Base-by-base conservation (phyloP, 345 rosid genomes). In the Linum tenue region DNA sequence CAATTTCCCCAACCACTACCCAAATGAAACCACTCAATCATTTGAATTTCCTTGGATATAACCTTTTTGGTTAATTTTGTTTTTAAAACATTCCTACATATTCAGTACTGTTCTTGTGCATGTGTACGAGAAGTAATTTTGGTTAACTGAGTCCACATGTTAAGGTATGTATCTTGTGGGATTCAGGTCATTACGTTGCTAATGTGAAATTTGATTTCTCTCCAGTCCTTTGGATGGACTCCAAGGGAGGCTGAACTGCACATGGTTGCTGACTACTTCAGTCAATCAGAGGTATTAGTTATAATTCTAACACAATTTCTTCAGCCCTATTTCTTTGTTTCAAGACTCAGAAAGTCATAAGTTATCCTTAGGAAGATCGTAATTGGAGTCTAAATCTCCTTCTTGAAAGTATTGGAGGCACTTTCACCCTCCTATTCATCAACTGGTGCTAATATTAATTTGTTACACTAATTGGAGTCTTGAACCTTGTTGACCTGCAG, bases 231-330 rank as follows among this genome's bases (percentile, higher is more conserved):
- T 84, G 96, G 91, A 44, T 95, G 99, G 99, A 79, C 84, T 75
- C 85, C 91, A 55, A 86, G 86, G 77, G 95, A 91, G 82, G 97
- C 96, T 75, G 87, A 84, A 76, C 63, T 89, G 83, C 96, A 95
- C 74, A 83, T 87, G 99, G 92, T 91, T 79, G 64, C 84, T 39
- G 89, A 91, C 81, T 86, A 84, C 80, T 95, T 95, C 85, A 86
- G 86, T 68, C 71, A 80, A 69, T 79, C 91, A 57, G 99, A 95
- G 85, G 99, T 89, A 70, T 85, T 80, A 55, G 70, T 85, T 80
- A 55, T 66, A 62, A 3, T 71, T 68, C 44, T 58, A 43, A 48
- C 53, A 77, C 51, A 53, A 43, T 64, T 60, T 60, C 64, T 66
- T 38, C 39, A 7, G 40, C 37, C 43, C 61, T 15, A 39, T 16